Evolutionary conservation across 495 filamentous ascomycete genomes (phyloP).

Genomic region (Penicillium diatomitis): DNA sequence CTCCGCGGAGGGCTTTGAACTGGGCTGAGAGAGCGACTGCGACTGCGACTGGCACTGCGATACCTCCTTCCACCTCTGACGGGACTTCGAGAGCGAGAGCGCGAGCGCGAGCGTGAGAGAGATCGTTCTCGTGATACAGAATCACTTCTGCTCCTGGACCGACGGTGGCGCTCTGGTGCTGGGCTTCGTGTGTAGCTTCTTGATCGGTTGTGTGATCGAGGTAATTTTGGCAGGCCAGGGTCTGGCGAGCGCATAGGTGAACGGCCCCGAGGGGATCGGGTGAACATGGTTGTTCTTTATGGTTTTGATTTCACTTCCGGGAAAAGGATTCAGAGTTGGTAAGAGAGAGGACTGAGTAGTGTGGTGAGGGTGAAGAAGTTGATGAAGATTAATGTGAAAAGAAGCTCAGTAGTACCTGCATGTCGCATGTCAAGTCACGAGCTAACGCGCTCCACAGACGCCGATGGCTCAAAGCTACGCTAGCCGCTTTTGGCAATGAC

Average conservation of each 20-base stretch:
- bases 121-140: conserved; percentile 29
- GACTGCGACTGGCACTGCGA: conserved; percentile 38
- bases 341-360: background rate
- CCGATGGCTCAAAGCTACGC: background rate
- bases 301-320: no score
- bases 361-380: background rate
- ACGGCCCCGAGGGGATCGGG: conserved; percentile 13
- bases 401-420: background rate
- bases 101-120: background rate
- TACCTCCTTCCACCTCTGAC: conserved; percentile 29
- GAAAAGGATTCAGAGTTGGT: background rate
- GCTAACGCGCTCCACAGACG: background rate
- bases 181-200: conserved; percentile 29
- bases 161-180: conserved; percentile 21
- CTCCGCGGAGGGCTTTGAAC: conserved; percentile 38
- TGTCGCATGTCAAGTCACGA: background rate
- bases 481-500: conserved; percentile 14
- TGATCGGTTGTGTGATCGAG: conserved; percentile 32
- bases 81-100: conserved; percentile 26
- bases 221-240: conserved; percentile 32
- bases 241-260: conserved; percentile 15
- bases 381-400: background rate
- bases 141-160: conserved; percentile 18
- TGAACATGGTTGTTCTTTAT: conserved; percentile 12
- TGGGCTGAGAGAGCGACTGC: conserved; percentile 42